These are phyloP conservation scores for Bruguiera hainesii DNA, from an alignment of 441 rosid genomes.

Conservation along the genomic window DNA sequence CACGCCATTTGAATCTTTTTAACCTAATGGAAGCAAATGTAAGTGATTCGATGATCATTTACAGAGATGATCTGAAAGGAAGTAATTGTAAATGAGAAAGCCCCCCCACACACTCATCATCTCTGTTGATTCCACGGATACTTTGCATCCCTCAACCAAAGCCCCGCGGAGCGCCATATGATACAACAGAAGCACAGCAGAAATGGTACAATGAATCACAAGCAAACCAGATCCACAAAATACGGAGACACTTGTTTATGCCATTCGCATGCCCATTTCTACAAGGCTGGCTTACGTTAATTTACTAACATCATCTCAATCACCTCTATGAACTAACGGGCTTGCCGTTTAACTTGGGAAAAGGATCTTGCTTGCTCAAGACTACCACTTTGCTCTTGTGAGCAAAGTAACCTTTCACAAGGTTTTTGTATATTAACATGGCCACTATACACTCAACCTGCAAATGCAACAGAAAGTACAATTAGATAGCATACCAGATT, in stretches of 20 bases:
- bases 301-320: not conserved
- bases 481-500: not conserved
- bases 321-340: constrained; percentile 61
- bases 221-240: not conserved
- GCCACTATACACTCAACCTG: constrained; percentile 96
- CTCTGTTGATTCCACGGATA: too few species aligned
- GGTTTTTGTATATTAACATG: constrained; percentile 85
- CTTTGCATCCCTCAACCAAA: too few species aligned
- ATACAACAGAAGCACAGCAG: not conserved
- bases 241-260: not conserved
- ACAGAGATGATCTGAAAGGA: too few species aligned
- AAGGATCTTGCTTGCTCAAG: constrained; percentile 94
- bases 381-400: constrained; percentile 96
- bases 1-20: too few species aligned
- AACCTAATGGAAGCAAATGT: too few species aligned
- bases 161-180: too few species aligned
- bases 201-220: not conserved
- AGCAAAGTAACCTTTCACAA: constrained; percentile 84
- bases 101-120: too few species aligned
- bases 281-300: not conserved
- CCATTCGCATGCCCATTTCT: not conserved
- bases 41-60: too few species aligned
- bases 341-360: constrained; percentile 74
- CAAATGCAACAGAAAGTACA: constrained; percentile 14
- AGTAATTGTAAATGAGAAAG: too few species aligned